Conservation (phyloP, 768 basidiomycete species). For the Boletus tylopilopsis region DNA sequence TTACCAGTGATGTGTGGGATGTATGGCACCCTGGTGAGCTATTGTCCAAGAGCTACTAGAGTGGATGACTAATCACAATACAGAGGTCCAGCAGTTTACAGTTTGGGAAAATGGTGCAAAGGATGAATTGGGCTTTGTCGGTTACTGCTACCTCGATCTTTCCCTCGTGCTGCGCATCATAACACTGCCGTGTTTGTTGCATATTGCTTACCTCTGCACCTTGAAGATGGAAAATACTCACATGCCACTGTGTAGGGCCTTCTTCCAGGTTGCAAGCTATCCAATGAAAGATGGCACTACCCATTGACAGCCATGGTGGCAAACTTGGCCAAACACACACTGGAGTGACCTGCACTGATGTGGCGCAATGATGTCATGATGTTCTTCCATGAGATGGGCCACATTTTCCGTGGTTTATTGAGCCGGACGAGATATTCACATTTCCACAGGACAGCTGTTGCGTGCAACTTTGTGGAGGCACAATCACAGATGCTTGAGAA, state of each 20-base stretch:
- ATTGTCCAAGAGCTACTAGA: neutral
- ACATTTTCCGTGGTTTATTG: too few species aligned
- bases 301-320: constrained; percentile 86
- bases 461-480: too few species aligned
- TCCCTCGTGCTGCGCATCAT: too few species aligned
- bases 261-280: constrained; percentile 56
- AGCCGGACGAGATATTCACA: too few species aligned
- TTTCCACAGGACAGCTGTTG: too few species aligned
- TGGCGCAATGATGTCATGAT: constrained; percentile 82
- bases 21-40: constrained; percentile 78
- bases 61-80: neutral
- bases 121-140: constrained; percentile 68
- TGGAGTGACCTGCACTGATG: constrained; percentile 79
- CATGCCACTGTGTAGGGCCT: constrained; percentile 87
- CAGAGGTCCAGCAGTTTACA: constrained; percentile 78
- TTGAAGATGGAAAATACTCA: constrained; percentile 68
- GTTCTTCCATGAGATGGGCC: constrained; percentile 91
- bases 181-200: neutral
- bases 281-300: constrained; percentile 60
- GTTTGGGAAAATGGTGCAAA: constrained; percentile 82
- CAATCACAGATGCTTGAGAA: too few species aligned
- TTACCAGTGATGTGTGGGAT: constrained; percentile 52
- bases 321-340: constrained; percentile 82
- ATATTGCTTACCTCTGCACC: neutral
- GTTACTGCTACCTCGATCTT: constrained; percentile 87